Evolutionary conservation across 2,329 filamentous ascomycete species (phyloP).

Genomic region (Cucurbitaria berberidis): DNA sequence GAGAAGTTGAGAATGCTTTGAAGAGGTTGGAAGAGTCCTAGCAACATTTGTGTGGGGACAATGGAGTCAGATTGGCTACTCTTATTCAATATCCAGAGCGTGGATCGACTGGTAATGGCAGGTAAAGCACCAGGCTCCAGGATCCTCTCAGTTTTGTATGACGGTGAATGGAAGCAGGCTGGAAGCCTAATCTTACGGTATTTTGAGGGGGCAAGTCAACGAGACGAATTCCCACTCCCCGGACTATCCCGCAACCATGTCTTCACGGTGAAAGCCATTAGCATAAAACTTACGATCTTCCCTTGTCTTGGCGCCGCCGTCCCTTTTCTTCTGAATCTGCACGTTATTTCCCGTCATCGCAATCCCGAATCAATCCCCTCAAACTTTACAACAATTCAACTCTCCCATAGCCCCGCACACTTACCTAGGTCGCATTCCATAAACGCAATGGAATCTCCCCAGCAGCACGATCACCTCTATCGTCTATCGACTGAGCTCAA

Average conservation of each 20-base stretch:
- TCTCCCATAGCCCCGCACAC: background rate
- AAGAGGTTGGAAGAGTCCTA: no score
- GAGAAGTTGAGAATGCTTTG: no score
- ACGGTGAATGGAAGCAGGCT: no score
- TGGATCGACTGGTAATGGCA: no score
- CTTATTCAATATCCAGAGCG: no score
- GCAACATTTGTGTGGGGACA: no score
- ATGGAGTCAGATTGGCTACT: no score
- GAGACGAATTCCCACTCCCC: no score
- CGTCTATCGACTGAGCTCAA: conserved; percentile 4
- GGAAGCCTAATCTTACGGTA: no score
- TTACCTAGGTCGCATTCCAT: background rate
- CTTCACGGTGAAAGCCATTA: background rate
- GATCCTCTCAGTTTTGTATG: no score
- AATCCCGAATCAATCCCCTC: background rate
- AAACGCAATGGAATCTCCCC: background rate
- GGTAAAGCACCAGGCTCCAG: no score
- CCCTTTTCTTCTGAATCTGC: background rate
- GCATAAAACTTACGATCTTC: background rate
- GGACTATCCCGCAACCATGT: background rate
- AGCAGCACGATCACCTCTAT: background rate
- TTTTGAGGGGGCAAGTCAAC: no score
- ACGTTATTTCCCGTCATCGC: background rate
- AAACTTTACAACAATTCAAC: background rate
- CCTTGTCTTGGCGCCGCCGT: background rate